phyloP scores from a whole-genome alignment of 164 flowering plant species.

The Litsea cubeba region DNA sequence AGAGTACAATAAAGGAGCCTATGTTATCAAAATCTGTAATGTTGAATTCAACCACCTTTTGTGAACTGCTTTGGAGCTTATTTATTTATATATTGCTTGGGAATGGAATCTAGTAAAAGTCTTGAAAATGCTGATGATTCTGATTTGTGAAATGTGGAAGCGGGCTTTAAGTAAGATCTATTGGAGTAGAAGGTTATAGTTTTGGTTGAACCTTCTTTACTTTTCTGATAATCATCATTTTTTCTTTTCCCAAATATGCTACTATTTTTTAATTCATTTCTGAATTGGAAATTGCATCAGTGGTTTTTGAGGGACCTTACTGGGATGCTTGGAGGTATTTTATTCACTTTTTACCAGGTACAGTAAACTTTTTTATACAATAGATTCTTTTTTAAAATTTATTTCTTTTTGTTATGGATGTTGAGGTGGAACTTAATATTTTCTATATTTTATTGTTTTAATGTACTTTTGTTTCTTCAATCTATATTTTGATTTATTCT shows the following conservation, averaged over 20 bases:
- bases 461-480: background rate
- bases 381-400: too few relatives aligned
- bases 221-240: too few relatives aligned
- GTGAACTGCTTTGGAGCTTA: background rate
- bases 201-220: background rate
- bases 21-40: background rate
- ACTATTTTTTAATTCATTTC: background rate
- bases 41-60: background rate
- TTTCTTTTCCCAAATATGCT: background rate
- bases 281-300: constrained; percentile 34
- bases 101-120: too few relatives aligned
- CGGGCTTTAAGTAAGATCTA: background rate
- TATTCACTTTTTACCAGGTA: constrained; percentile 96
- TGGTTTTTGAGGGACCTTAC: constrained; percentile 98
- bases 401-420: background rate
- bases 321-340: constrained; percentile 97
- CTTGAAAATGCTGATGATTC: too few relatives aligned
- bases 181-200: background rate
- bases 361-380: background rate
- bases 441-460: background rate
- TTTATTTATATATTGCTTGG: too few relatives aligned
- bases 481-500: background rate
- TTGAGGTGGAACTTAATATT: background rate
- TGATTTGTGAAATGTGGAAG: background rate
- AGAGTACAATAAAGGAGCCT: too few relatives aligned